Base-by-base conservation (phyloP, 148 eudicot species). In the Selenicereus undatus region DNA sequence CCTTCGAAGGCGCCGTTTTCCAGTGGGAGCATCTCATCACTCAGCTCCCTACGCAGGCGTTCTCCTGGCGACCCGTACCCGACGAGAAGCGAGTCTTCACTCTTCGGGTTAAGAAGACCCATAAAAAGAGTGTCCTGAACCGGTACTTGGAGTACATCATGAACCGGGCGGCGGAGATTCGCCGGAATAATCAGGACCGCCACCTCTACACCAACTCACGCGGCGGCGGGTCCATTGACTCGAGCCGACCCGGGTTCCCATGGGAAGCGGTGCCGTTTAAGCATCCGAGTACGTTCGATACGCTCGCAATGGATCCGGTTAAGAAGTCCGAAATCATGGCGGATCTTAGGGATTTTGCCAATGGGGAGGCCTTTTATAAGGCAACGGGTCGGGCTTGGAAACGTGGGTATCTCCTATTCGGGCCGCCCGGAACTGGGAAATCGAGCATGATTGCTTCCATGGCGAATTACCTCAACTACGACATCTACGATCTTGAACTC, bases 391-490 rank as follows among this genome's bases (percentile, higher is more conserved):
- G 99, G 76, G 97, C 99, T 0, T 95, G 99, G 99, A 95, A 95
- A 70, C 84, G 99, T 0, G 99, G 99, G 0, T 95, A 95, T 39
- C 76, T 95, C 18, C 82, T 95, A 0, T 90, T 91, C 66, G 99
- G 99, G 0, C 99, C 99, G 0, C 99, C 99, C 0, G 99, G 99
- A 22, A 95, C 97, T 0, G 99, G 99, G 0, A 95, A 95, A 60
- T 95, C 99, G 0, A 95, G 99, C 76, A 93, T 95, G 97, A 95
- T 95, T 4, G 99, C 99, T 0, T 97, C 99, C 62, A 95, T 93
- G 97, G 99, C 99, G 2, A 95, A 95, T 74, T 87, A 69, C 77
- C 88, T 95, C 24, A 86, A 89, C 0, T 95, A 95, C 50, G 99
- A 95, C 78, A 90, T 95, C 24, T 95, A 93, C 77, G 99, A 95